Percentiles rank a stretch among this genome's conserved stretches.
phyloP scores from a whole-genome alignment of 2,329 filamentous ascomycete species.

The Aspergillus awamori region DNA sequence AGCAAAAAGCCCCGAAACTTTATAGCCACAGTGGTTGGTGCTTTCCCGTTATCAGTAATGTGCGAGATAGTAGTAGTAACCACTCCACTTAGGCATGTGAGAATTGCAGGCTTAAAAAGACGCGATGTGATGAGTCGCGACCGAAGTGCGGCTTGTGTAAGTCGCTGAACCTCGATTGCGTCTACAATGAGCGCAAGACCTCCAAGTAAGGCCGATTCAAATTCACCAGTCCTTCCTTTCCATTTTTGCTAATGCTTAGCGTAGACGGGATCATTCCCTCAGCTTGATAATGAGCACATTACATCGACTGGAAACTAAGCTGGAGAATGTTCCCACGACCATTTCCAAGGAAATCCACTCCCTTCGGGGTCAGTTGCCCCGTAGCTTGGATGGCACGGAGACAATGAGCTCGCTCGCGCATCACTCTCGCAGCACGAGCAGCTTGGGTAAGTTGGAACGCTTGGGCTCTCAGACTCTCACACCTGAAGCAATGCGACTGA shows the following conservation, averaged over 20 bases:
- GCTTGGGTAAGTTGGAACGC: constrained; percentile 17
- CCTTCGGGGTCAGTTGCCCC: constrained; percentile 33
- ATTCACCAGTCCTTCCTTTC: background rate
- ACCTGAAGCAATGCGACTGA: constrained; percentile 31
- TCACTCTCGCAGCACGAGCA: constrained; percentile 15
- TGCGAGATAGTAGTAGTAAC: background rate
- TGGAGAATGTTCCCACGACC: constrained; percentile 50
- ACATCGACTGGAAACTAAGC: constrained; percentile 55
- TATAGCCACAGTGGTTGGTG: constrained; percentile 43
- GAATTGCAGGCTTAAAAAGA: constrained; percentile 57
- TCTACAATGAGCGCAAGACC: constrained; percentile 56
- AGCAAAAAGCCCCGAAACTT: constrained; percentile 43
- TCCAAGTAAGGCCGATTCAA: constrained; percentile 48
- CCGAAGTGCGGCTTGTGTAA: constrained; percentile 57
- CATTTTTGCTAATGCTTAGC: constrained; percentile 9
- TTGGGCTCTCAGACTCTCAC: constrained; percentile 28
- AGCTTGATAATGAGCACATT: constrained; percentile 59
- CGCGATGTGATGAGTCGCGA: constrained; percentile 58
- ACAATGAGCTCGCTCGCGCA: constrained; percentile 22
- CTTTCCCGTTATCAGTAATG: background rate
- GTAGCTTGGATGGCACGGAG: constrained; percentile 20
- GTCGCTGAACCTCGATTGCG: constrained; percentile 52
- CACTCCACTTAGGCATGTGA: constrained; percentile 51
- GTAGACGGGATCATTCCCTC: constrained; percentile 57
- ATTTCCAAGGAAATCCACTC: constrained; percentile 36